Conservation (phyloP, 1,284 basidiomycete species). For the Polyporus tsugae region DNA sequence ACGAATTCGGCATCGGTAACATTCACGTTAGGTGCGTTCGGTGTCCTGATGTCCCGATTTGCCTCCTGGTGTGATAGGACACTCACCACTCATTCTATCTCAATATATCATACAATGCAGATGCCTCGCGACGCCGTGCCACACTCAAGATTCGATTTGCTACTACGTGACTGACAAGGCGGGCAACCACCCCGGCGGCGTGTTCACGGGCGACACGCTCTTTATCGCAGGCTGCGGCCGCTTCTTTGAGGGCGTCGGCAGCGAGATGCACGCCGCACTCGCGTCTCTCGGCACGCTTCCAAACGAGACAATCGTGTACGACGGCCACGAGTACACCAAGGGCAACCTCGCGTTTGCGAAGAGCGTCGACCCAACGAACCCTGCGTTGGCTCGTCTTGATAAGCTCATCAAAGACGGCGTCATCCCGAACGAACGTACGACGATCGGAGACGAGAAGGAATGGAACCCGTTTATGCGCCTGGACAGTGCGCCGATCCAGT, state of each 20-base stretch:
- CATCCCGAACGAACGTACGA: conserved; percentile 79
- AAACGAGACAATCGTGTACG: conserved; percentile 84
- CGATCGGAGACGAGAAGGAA: conserved; percentile 85
- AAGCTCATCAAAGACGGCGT: conserved; percentile 60
- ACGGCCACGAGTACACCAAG: conserved; percentile 93
- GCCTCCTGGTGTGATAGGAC: neutral
- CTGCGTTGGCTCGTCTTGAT: conserved; percentile 62
- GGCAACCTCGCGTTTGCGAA: conserved; percentile 72
- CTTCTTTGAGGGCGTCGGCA: conserved; percentile 93
- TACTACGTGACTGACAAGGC: conserved; percentile 76
- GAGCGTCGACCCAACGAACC: conserved; percentile 71
- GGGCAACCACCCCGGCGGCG: conserved; percentile 68
- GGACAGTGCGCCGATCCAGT: conserved; percentile 64
- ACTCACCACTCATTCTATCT: neutral
- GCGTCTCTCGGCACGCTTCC: conserved; percentile 83
- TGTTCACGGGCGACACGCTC: conserved; percentile 97
- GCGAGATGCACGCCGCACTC: conserved; percentile 87
- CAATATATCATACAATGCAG: conserved; percentile 46
- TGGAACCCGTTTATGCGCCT: conserved; percentile 90
- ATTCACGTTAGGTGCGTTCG: conserved; percentile 71
- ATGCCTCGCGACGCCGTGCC: conserved; percentile 92
- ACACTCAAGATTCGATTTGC: conserved; percentile 97
- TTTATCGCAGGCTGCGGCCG: conserved; percentile 96
- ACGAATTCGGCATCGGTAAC: conserved; percentile 76
- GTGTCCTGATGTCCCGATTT: neutral